Percentiles rank a stretch among this genome's conserved stretches.
Evolutionary conservation across 1,284 basidiomycete genomes (phyloP).

Genomic region (Thecaphora thlaspeos): DNA sequence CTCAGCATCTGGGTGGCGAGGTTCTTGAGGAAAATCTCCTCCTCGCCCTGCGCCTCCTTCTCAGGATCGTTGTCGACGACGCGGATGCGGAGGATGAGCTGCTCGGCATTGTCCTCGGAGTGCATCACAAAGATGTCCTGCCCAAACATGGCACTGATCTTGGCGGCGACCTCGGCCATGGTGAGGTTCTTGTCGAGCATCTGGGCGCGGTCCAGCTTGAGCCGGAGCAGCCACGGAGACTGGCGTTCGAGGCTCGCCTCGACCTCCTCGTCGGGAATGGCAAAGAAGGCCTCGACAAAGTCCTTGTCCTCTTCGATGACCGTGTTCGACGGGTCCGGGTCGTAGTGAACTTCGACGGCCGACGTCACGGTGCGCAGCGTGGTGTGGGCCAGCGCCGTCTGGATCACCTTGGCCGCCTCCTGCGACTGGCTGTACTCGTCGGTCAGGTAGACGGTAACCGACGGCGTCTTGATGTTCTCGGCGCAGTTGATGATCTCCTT

Average conservation of each 20-base stretch:
- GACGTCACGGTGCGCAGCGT: constrained; percentile 92
- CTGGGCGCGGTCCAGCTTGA: constrained; percentile 93
- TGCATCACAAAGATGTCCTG: constrained; percentile 97
- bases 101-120: constrained; percentile 98
- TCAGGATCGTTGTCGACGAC: constrained; percentile 78
- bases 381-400: constrained; percentile 90
- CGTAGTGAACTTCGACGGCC: constrained; percentile 97
- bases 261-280: constrained; percentile 95
- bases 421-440: constrained; percentile 59
- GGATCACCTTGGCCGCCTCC: constrained; percentile 74
- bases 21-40: constrained; percentile 94
- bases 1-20: constrained; percentile 95
- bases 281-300: constrained; percentile 99
- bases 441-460: constrained; percentile 76
- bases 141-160: constrained; percentile 91
- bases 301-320: constrained; percentile 94
- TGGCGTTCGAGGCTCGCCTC: constrained; percentile 85
- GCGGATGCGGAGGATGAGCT: constrained; percentile 94
- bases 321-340: constrained; percentile 86
- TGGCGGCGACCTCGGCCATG: constrained; percentile 91
- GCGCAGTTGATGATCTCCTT: constrained; percentile 99
- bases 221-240: constrained; percentile 94
- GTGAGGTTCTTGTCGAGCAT: constrained; percentile 96
- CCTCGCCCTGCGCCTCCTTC: constrained; percentile 89
- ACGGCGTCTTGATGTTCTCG: constrained; percentile 96